Evolutionary conservation across 169 alveolate genomes (phyloP).

Genomic region (Perkinsus olseni): DNA sequence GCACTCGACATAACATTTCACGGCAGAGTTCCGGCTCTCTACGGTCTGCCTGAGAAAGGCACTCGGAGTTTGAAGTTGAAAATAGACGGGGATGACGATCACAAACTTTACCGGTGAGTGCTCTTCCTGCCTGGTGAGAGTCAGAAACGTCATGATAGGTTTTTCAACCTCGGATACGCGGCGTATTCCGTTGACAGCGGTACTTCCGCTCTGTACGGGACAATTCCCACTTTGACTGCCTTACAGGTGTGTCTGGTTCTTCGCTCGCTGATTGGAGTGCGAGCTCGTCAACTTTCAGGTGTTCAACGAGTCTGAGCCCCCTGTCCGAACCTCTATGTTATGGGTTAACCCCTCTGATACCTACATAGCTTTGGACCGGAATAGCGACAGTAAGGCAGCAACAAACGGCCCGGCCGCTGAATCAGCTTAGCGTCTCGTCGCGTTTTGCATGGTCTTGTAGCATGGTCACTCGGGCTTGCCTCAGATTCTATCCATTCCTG

Average conservation of each 20-base stretch:
- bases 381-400: not conserved
- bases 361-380: not conserved
- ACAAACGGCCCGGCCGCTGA: not conserved
- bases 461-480: too few species aligned
- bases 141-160: too few species aligned
- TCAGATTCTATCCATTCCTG: constrained; percentile 25
- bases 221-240: not conserved
- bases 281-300: not conserved
- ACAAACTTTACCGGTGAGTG: not conserved
- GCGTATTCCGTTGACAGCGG: constrained; percentile 10
- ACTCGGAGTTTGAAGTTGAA: not conserved
- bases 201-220: constrained; percentile 8
- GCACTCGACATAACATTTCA: not conserved
- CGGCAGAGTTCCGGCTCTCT: not conserved
- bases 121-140: not conserved
- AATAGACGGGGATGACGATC: not conserved
- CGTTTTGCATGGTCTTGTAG: too few species aligned
- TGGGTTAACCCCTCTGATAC: not conserved
- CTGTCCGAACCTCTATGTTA: not conserved
- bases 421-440: too few species aligned
- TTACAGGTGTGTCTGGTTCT: not conserved
- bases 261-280: not conserved
- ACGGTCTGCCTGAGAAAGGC: not conserved
- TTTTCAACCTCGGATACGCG: constrained; percentile 21
- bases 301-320: not conserved